Base-by-base conservation (phyloP, 106 monocot genomes). In the Platanthera guangdongensis region DNA sequence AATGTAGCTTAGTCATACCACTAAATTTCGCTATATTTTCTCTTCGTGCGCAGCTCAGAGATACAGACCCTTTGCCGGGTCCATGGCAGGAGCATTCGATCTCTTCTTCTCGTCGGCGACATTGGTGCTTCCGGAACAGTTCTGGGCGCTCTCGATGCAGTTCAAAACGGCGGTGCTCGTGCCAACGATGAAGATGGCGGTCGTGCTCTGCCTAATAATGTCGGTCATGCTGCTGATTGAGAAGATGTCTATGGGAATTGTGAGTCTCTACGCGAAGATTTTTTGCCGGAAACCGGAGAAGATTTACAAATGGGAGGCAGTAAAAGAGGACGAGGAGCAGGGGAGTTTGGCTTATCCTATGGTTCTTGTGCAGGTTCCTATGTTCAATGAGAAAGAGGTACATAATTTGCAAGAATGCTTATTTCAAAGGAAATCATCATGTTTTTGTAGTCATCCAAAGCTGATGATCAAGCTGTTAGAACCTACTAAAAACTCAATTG, bases 231-330 rank as follows among this genome's bases (percentile, higher is more conserved):
- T 83, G 48, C 50, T 82, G 73, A 8, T 68, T 3, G 82, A 82
- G 73, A 82, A 82, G 72, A 4, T 62, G 15, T 28, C 79, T 45
- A 83, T 83, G 78, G 82, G 78, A 48, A 22, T 49, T 15, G 55
- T 78, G 46, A 78, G 82, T 53, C 78, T 83, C 50, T 79, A 52
- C 25, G 83, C 69, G 45, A 87, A 87, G 80, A 9, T 87, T 32
- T 81, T 81, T 75, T 60, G 78, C 14, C 72, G 83, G 39, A 78
- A 74, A 65, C 88, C 91, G 12, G 62, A 76, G 57, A 78, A 57
- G 76, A 30, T 78, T 8, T 92, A 92, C 74, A 88, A 79, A 76
- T 88, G 84, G 63, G 82, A 77, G 48, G 75, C 80, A 51, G 71
- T 90, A 73, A 76, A 12, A 8, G 83, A 78, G 25, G 87, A 85